These are phyloP conservation scores for Bathelium albidoporum DNA, from an alignment of 495 filamentous ascomycete genomes.

Conservation along the genomic window DNA sequence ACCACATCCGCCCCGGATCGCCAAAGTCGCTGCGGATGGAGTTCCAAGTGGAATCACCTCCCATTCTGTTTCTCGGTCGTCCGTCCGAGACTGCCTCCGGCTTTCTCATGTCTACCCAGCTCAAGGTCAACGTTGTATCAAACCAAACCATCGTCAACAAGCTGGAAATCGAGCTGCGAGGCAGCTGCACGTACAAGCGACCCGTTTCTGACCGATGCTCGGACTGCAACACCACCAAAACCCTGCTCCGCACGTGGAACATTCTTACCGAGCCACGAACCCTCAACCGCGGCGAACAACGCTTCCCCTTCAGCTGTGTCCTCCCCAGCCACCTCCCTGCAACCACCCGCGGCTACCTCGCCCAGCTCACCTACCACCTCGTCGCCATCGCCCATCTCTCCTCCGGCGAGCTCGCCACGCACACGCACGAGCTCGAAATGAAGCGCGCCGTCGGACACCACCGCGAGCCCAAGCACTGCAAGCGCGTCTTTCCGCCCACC, in stretches of 20 bases:
- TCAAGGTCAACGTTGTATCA: slow-evolving; percentile 51
- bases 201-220: slow-evolving; percentile 68
- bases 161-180: slow-evolving; percentile 51
- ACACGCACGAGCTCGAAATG: slow-evolving; percentile 55
- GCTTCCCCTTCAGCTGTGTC: slow-evolving; percentile 86
- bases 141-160: slow-evolving; percentile 36
- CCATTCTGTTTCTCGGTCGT: slow-evolving; percentile 70
- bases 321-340: slow-evolving; percentile 80
- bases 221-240: slow-evolving; percentile 58
- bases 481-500: slow-evolving; percentile 93
- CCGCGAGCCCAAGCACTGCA: slow-evolving; percentile 54
- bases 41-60: slow-evolving; percentile 80
- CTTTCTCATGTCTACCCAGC: slow-evolving; percentile 75
- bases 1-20: neutral
- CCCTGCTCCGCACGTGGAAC: slow-evolving; percentile 66
- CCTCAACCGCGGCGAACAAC: slow-evolving; percentile 56
- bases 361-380: slow-evolving; percentile 69
- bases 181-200: slow-evolving; percentile 60
- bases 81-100: slow-evolving; percentile 62
- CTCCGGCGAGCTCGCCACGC: slow-evolving; percentile 53
- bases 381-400: slow-evolving; percentile 53
- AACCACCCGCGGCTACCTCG: slow-evolving; percentile 61
- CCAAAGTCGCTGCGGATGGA: slow-evolving; percentile 49
- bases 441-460: slow-evolving; percentile 69
- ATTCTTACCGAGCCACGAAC: slow-evolving; percentile 59